A percentile compares a stretch with the other conserved stretches of the same genome.
Evolutionary conservation across 2,329 filamentous ascomycete genomes (phyloP).

Genomic region (Gliomastix tumulicola): DNA sequence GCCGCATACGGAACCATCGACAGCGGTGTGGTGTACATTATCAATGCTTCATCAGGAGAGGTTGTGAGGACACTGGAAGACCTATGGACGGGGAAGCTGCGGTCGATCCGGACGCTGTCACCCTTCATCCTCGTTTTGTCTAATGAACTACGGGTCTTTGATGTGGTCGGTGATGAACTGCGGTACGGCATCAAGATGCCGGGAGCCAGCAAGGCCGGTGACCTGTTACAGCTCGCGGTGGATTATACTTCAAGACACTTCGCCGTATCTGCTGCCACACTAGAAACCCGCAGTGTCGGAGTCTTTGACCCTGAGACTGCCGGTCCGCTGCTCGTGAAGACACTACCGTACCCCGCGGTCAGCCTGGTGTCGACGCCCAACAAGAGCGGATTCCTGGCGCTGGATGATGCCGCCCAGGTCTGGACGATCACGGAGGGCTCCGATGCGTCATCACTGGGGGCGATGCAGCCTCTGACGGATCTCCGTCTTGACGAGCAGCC

Average conservation of each 20-base stretch:
- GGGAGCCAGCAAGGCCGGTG: conserved; percentile 24
- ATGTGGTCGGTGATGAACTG: conserved; percentile 73
- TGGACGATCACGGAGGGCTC: conserved; percentile 55
- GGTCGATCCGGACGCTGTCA: conserved; percentile 64
- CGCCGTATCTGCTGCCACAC: conserved; percentile 31
- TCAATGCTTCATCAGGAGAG: conserved; percentile 64
- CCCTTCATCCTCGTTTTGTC: conserved; percentile 72
- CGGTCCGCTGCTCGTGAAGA: conserved; percentile 51
- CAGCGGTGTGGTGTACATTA: conserved; percentile 62
- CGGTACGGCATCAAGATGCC: conserved; percentile 57
- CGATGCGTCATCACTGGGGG: conserved; percentile 41
- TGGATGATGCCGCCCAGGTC: conserved; percentile 72
- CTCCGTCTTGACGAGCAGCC: conserved; percentile 37
- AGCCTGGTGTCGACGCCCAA: conserved; percentile 58
- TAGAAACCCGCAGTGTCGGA: conserved; percentile 47
- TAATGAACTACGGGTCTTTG: conserved; percentile 68
- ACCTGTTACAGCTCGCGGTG: conserved; percentile 62
- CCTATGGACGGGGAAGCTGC: conserved; percentile 58
- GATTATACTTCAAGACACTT: conserved; percentile 60
- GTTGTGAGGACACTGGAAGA: conserved; percentile 62
- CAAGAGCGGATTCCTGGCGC: conserved; percentile 64
- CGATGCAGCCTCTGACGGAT: conserved; percentile 49
- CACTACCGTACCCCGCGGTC: conserved; percentile 52
- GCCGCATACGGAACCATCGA: conserved; percentile 50
- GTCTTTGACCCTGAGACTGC: conserved; percentile 60